Evolutionary conservation across 1,284 basidiomycete species (phyloP), one percentile per base, ranked within the genome.

Genomic region (Moniliella sp.): DNA sequence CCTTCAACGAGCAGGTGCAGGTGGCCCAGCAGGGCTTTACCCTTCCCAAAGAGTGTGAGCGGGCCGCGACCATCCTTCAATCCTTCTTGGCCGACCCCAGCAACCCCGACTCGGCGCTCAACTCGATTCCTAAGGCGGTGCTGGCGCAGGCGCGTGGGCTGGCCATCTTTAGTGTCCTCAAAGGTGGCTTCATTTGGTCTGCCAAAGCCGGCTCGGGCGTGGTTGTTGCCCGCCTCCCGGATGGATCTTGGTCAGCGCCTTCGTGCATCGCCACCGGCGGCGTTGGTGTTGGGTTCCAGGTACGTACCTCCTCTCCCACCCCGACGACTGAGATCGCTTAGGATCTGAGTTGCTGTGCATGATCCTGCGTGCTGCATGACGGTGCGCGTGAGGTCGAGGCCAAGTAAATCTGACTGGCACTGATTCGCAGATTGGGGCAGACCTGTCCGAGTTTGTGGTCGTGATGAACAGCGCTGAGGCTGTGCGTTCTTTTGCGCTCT

Each of bases 171-270:
- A 82, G 83, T 46, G 82, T 94, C 16, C 65, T 93, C 60, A 69
- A 69, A 48, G 61, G 30, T 4, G 84, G 86, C 1, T 93, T 93
- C 65, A 74, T 91, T 35, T 91, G 91, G 69, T 84, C 80, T 5
- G 88, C 83, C 32, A 88, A 86, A 63, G 83, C 81, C 1, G 88
- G 88, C 21, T 83, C 79, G 0, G 88, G 88, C 7, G 64, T 97
- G 36, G 84, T 97, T 57, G 78, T 94, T 49, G 80, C 88, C 7
- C 75, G 91, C 11, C 71, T 94, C 21, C 78, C 80, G 3, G 86
- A 94, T 57, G 91, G 88, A 40, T 84, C 79, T 13, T 94, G 88
- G 88, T 84, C 78, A 29, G 86, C 86, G 1, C 88, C 88, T 0
- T n/a, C n/a, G n/a, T 93, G 86, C 64, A 91, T 97, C 58, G 86